A percentile compares a stretch with the other conserved stretches of the same genome.
Conservation (phyloP, 164 flowering plant genomes). For the Tetrastigma voinierianum region DNA sequence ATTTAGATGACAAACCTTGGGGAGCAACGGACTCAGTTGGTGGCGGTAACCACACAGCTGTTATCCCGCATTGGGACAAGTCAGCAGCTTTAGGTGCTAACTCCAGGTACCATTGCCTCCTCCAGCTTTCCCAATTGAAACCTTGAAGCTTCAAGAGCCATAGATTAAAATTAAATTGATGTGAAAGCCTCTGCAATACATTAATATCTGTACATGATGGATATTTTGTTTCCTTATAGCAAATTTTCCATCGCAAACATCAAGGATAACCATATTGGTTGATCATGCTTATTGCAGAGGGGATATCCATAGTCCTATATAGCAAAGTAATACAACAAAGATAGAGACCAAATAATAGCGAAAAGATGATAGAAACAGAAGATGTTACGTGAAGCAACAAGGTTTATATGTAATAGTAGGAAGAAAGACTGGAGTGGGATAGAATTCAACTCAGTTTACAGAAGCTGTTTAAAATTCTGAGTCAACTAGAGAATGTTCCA, state of each 20-base stretch:
- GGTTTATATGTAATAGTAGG: too few relatives aligned
- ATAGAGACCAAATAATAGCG: neutral
- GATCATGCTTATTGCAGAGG: neutral
- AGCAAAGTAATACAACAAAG: neutral
- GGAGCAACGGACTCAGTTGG: constrained; percentile 71
- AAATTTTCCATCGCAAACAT: neutral
- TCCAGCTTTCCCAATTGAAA: constrained; percentile 75
- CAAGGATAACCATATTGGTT: neutral
- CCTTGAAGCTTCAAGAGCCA: constrained; percentile 54
- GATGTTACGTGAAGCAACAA: neutral
- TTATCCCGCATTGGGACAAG: constrained; percentile 54
- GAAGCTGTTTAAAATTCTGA: too few relatives aligned
- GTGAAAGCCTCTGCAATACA: neutral
- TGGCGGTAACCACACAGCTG: constrained; percentile 67
- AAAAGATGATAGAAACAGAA: neutral
- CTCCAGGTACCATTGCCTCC: constrained; percentile 57
- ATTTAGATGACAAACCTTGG: constrained; percentile 40
- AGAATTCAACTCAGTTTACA: too few relatives aligned
- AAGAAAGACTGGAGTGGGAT: too few relatives aligned
- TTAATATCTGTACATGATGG: neutral
- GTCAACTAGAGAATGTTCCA: too few relatives aligned
- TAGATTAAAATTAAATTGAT: neutral
- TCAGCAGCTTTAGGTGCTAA: constrained; percentile 60
- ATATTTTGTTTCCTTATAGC: too few relatives aligned
- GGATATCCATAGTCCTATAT: neutral